Conservation (phyloP, 2,329 filamentous ascomycete species). For the Clarireedia paspali region DNA sequence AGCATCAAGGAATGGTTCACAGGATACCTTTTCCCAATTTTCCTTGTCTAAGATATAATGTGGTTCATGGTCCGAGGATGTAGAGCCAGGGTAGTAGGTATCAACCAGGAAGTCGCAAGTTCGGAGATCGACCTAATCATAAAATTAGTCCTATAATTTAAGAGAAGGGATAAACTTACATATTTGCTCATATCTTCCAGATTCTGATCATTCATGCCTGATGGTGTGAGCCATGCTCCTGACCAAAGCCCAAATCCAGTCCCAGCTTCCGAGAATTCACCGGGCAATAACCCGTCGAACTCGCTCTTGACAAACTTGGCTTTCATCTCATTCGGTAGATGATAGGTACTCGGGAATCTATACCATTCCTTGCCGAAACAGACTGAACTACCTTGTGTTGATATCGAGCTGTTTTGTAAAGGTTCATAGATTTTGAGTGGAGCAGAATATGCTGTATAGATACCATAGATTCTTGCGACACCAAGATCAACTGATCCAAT, state of each 20-base stretch:
- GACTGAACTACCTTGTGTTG: slow-evolving; percentile 57
- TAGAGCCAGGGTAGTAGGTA: slow-evolving; percentile 61
- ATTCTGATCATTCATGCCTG: slow-evolving; percentile 89
- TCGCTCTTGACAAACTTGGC: slow-evolving; percentile 89
- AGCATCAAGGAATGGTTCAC: slow-evolving; percentile 74
- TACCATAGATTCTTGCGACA: slow-evolving; percentile 64
- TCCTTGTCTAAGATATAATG: slow-evolving; percentile 66
- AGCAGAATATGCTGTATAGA: slow-evolving; percentile 76
- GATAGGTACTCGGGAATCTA: slow-evolving; percentile 89
- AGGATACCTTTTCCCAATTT: slow-evolving; percentile 73
- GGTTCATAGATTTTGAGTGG: slow-evolving; percentile 65
- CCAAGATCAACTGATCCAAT: slow-evolving; percentile 59
- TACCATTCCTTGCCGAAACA: slow-evolving; percentile 99
- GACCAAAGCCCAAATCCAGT: slow-evolving; percentile 63
- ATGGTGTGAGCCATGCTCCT: slow-evolving; percentile 75
- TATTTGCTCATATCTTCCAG: slow-evolving; percentile 84
- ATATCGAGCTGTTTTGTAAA: slow-evolving; percentile 48
- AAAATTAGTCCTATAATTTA: not conserved
- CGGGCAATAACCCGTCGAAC: slow-evolving; percentile 81
- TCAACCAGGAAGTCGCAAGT: slow-evolving; percentile 82
- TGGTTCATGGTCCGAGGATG: slow-evolving; percentile 63
- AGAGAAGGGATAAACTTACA: slow-evolving; percentile 36
- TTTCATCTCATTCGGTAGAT: slow-evolving; percentile 73
- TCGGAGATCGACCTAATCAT: slow-evolving; percentile 51
- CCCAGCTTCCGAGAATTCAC: slow-evolving; percentile 74